Base-by-base conservation (phyloP, 345 rosid genomes). In the Eucalyptus melliodora region DNA sequence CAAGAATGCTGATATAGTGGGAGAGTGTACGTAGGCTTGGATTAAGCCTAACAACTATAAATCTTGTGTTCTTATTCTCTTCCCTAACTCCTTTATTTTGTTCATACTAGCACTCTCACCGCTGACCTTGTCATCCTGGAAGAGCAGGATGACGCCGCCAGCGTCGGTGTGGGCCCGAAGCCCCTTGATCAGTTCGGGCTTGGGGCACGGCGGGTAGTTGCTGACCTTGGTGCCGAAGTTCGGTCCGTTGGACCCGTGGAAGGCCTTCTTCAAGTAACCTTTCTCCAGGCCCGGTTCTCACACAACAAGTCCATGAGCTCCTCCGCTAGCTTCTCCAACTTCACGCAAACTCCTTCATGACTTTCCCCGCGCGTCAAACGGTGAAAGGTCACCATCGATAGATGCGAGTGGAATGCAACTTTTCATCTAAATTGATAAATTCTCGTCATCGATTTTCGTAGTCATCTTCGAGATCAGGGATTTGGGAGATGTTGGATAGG, bases 151-250 rank as follows among this genome's bases (percentile, higher is more conserved):
- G 92, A 97, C 95, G 89, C 99, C 99, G 4, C 99, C 99, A 2
- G 99, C 99, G 21, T 97, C 99, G 21, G 99, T 97, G 92, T 97
- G 99, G 55, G 98, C 98, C 2, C 99, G 91, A 86, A 97, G 98
- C 2, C 99, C 99, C 93, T 97, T 97, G 91, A 97, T 93, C 45
- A 95, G 91, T 50, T 97, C 96, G 37, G 99, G 99, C 87, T 96
- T 94, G 4, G 99, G 99, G 91, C 97, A 97, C n/a, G 99, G 98
- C 44, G 99, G 99, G 90, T 97, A 97, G 93, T 96, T 97, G 92
- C 99, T 96, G 5, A 97, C 98, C 89, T 97, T 97, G 86, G 99
- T 97, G 40, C 99, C 99, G 42, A 95, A 97, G 12, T 94, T 97
- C 44, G 99, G 99, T 1, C 95, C 95, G 19, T 69, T 95, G 44